These are phyloP conservation scores for Globisporangium ultimum DNA, from an alignment of 352 stramenopile species.

Conservation along the genomic window DNA sequence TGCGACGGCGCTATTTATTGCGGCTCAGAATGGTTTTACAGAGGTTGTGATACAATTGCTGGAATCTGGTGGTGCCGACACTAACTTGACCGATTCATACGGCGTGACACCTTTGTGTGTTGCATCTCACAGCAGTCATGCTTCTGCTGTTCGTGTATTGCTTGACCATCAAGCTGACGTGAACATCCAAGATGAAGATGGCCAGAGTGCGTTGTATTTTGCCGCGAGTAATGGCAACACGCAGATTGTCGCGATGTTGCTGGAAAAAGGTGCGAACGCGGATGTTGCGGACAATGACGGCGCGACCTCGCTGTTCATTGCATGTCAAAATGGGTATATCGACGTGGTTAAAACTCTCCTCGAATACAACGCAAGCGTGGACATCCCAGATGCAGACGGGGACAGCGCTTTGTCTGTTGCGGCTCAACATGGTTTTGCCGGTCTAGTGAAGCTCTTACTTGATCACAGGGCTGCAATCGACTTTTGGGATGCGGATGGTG, in stretches of 20 bases:
- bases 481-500: neutral
- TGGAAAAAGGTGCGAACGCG: conserved; percentile 1
- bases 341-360: conserved; percentile 1
- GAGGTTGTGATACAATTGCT: neutral
- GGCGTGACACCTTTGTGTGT: neutral
- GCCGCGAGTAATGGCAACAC: conserved; percentile 6
- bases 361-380: neutral
- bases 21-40: neutral
- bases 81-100: neutral
- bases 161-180: neutral
- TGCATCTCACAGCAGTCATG: conserved; percentile 6
- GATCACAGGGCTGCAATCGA: neutral
- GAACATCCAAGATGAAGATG: neutral
- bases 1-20: conserved; percentile 5
- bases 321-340: neutral
- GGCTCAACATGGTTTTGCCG: neutral
- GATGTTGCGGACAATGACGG: neutral
- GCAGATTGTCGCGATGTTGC: conserved; percentile 1
- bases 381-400: neutral
- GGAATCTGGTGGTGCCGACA: neutral
- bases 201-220: conserved; percentile 2
- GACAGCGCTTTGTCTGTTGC: conserved; percentile 1
- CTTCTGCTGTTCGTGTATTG: neutral
- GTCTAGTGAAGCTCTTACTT: conserved; percentile 3
- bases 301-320: conserved; percentile 1